Base-by-base conservation (phyloP, 345 rosid species). In the Erysimum cheiranthoides region DNA sequence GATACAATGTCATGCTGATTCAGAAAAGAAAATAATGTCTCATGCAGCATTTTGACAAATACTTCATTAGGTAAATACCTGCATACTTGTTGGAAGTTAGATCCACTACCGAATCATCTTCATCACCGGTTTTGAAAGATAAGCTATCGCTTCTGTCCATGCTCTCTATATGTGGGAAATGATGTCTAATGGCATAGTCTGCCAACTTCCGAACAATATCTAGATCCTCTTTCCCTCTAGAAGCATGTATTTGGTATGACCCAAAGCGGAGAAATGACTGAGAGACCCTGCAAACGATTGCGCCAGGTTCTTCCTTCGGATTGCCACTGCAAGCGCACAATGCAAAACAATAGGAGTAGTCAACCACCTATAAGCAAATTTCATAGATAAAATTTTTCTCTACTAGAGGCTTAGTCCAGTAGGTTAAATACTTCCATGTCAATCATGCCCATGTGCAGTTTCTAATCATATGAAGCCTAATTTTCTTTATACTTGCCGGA, bases 61-160 rank as follows among this genome's bases (percentile, higher is more conserved):
- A 17, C 6, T 68, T 46, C 1, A 47, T 34, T 43, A 5, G 52
- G 34, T n/a, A 13, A 43, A 38, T 80, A 95, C 99, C 99, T 78
- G 99, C 99, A 82, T 95, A 95, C 69, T 92, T 95, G 83, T 95
- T 95, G 46, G 98, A 89, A 61, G 97, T 95, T 40, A 95, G 85
- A 77, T 95, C 98, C 77, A 92, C 97, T 73, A 87, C 86, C 0
- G 87, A 85, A 83, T 88, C 85, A 79, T 88, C 96, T 81, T 87
- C 87, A 72, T 82, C 82, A 8, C 99, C 88, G 5, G 92, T 86
- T 76, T 84, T 88, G 81, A 95, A 95, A 75, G 99, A 95, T 74
- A 95, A 83, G 78, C 90, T 85, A 69, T 94, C 97, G 39, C 97
- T 90, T 86, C 71, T 75, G 78, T 74, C 70, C 90, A 90, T 89